Conservation (phyloP, 169 alveolate genomes). For the Plasmodium gaboni region DNA sequence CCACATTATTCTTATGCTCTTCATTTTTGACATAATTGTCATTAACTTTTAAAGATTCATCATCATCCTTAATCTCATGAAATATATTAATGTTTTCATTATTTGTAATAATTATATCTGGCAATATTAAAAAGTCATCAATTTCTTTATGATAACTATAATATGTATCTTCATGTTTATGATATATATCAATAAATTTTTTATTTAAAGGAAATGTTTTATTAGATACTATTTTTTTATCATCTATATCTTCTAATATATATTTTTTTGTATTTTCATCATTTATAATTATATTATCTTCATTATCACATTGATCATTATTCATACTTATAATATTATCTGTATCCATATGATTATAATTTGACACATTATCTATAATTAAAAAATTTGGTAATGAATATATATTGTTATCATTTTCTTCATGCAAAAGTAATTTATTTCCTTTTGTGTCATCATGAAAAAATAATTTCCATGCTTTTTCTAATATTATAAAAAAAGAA, state of each 20-base stretch:
- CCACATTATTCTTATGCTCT: background rate
- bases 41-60: background rate
- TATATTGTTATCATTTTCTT: slow-evolving; percentile 24
- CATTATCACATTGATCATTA: background rate
- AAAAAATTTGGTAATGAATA: slow-evolving; percentile 24
- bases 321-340: background rate
- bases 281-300: background rate
- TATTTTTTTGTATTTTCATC: background rate
- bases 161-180: slow-evolving; percentile 52
- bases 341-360: background rate
- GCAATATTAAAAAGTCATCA: slow-evolving; percentile 48
- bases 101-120: slow-evolving; percentile 2
- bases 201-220: slow-evolving; percentile 34
- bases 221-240: slow-evolving; percentile 3
- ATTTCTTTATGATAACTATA: slow-evolving; percentile 44
- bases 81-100: background rate
- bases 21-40: background rate
- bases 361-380: slow-evolving; percentile 19
- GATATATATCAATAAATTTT: slow-evolving; percentile 49
- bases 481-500: slow-evolving; percentile 40
- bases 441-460: slow-evolving; percentile 33
- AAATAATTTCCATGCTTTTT: slow-evolving; percentile 24
- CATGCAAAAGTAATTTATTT: slow-evolving; percentile 7
- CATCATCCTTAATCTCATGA: background rate
- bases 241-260: background rate